These are phyloP conservation scores for Epipyxis sp. DNA, from an alignment of 108 stramenopile species.

Conservation along the genomic window DNA sequence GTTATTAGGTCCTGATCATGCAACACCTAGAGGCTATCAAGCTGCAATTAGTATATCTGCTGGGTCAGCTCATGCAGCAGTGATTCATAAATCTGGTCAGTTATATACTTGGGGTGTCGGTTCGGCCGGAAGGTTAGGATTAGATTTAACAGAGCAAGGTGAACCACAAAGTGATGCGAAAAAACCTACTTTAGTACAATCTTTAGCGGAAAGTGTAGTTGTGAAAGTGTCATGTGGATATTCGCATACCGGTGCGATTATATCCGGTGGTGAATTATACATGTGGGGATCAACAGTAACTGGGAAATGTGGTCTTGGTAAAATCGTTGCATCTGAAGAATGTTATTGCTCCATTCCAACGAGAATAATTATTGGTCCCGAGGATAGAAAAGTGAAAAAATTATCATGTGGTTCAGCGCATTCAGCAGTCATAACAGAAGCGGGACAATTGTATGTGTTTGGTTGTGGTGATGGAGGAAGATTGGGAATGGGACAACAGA, in stretches of 20 bases:
- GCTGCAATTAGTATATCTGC: slow-evolving; percentile 46
- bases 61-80: slow-evolving; percentile 59
- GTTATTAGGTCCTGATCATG: slow-evolving; percentile 19
- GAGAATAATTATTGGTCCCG: slow-evolving; percentile 37
- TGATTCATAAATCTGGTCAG: slow-evolving; percentile 52
- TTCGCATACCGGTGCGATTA: slow-evolving; percentile 51
- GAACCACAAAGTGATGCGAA: slow-evolving; percentile 43
- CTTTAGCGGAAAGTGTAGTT: slow-evolving; percentile 35
- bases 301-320: slow-evolving; percentile 62
- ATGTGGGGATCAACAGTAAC: slow-evolving; percentile 60
- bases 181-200: slow-evolving; percentile 50
- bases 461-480: slow-evolving; percentile 67
- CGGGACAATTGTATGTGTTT: slow-evolving; percentile 64
- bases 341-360: slow-evolving; percentile 50
- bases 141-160: slow-evolving; percentile 37
- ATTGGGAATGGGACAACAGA: slow-evolving; percentile 54
- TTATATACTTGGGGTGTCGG: slow-evolving; percentile 61
- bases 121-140: slow-evolving; percentile 47
- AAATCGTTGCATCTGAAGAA: slow-evolving; percentile 31
- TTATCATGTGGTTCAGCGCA: slow-evolving; percentile 64
- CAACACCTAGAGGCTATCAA: slow-evolving; percentile 49
- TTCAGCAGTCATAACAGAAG: slow-evolving; percentile 56
- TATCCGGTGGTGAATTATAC: slow-evolving; percentile 46
- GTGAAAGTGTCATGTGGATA: slow-evolving; percentile 39
- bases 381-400: background rate